Percentiles rank a stretch among this genome's conserved stretches.
Evolutionary conservation across 495 filamentous ascomycete species (phyloP).

Genomic region (Aspergillus funiculosus): DNA sequence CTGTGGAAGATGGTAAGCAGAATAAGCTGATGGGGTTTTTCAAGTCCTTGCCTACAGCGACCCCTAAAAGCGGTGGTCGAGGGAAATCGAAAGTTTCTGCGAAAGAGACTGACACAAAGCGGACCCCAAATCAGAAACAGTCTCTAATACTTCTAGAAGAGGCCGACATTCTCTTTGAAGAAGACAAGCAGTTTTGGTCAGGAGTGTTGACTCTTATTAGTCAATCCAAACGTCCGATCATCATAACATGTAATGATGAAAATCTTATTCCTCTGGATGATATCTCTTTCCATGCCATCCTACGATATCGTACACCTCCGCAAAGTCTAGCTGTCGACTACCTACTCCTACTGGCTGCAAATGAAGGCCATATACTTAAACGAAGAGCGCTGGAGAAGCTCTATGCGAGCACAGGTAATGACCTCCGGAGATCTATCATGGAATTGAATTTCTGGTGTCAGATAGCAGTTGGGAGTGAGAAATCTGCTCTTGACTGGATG

Average conservation of each 20-base stretch:
- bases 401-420: conserved; percentile 58
- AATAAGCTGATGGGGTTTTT: conserved; percentile 80
- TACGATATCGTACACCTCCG: conserved; percentile 70
- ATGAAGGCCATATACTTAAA: conserved; percentile 79
- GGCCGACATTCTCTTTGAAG: conserved; percentile 86
- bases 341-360: conserved; percentile 74
- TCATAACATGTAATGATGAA: conserved; percentile 95
- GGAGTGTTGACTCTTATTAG: conserved; percentile 69
- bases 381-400: conserved; percentile 61
- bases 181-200: conserved; percentile 91
- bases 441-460: conserved; percentile 97
- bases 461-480: conserved; percentile 84
- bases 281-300: conserved; percentile 73
- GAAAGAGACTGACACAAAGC: conserved; percentile 32
- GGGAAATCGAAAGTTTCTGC: conserved; percentile 15
- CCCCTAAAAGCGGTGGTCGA: conserved; percentile 21
- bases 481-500: conserved; percentile 87
- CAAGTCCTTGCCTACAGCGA: conserved; percentile 39
- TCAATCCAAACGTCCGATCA: conserved; percentile 82
- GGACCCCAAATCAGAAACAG: conserved; percentile 67
- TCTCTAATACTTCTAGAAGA: conserved; percentile 94
- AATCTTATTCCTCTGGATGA: conserved; percentile 61
- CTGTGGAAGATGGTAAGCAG: conserved; percentile 58
- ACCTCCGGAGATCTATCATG: conserved; percentile 75
- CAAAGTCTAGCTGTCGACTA: conserved; percentile 69